These are phyloP conservation scores for Dactylellina drechsleri DNA, from an alignment of 2,329 filamentous ascomycete genomes.

Conservation along the genomic window DNA sequence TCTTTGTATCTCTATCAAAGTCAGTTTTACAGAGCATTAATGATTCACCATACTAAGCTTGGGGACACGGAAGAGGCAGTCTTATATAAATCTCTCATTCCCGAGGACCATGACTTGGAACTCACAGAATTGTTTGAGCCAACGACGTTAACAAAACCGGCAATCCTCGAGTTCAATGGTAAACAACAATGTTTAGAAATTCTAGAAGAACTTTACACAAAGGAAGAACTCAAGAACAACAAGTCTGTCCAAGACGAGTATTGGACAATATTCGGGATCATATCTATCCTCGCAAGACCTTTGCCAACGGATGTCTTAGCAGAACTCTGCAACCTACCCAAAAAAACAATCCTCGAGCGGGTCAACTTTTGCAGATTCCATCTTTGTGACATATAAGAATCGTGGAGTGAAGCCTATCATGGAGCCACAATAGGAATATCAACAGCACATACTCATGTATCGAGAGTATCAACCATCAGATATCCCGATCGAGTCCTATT, in stretches of 20 bases:
- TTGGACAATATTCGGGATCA: background rate
- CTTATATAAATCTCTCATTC: background rate
- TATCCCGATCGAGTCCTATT: background rate
- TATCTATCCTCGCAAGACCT: background rate
- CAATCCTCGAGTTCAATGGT: background rate
- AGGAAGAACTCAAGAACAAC: background rate
- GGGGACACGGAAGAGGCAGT: background rate
- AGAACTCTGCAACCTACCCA: background rate
- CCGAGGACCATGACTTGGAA: background rate
- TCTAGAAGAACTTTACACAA: slow-evolving; percentile 1
- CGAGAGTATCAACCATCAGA: background rate
- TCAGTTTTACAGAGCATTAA: background rate
- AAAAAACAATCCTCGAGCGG: background rate
- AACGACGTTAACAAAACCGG: background rate
- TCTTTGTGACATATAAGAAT: background rate
- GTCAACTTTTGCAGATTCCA: background rate
- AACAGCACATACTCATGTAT: background rate
- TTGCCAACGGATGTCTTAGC: background rate
- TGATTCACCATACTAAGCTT: background rate
- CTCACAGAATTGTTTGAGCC: background rate
- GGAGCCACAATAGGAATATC: background rate
- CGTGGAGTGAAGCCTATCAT: background rate
- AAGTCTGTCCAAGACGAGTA: background rate
- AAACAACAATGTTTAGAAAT: background rate
- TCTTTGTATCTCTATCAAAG: background rate